These are phyloP conservation scores for Phytophthora pistaciae DNA, from an alignment of 352 stramenopile genomes.

Conservation along the genomic window DNA sequence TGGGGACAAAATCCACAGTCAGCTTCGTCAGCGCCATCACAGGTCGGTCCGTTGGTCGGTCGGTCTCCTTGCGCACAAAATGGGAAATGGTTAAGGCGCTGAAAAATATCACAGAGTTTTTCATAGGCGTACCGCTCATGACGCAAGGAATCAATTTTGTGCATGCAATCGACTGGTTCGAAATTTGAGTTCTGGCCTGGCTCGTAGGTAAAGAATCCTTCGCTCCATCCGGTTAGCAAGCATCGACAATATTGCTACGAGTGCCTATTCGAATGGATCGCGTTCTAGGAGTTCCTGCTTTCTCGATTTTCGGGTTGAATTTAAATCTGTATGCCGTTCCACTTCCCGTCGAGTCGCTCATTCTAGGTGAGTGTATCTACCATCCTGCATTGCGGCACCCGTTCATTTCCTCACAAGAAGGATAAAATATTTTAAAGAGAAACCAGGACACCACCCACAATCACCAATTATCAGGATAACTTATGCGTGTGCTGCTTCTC, in stretches of 20 bases:
- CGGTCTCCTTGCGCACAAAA: background rate
- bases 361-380: background rate
- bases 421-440: too few species aligned
- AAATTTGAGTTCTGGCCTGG: background rate
- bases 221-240: too few species aligned
- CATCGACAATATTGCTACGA: too few species aligned
- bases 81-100: background rate
- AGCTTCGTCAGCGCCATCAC: background rate
- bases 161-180: background rate
- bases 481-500: background rate
- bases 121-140: background rate
- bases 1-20: background rate
- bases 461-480: too few species aligned
- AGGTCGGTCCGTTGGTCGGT: background rate
- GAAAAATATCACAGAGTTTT: background rate
- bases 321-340: too few species aligned
- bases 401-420: too few species aligned
- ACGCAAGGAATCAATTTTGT: background rate
- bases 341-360: background rate
- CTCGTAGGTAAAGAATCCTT: too few species aligned
- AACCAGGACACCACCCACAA: background rate
- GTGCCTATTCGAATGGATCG: too few species aligned
- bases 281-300: too few species aligned
- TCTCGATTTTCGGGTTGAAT: too few species aligned
- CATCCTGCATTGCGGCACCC: background rate